Percentiles rank a stretch among this genome's conserved stretches.
Evolutionary conservation across 306 rosid genomes (phyloP).

Genomic region (Oxytropis ochrocephala): DNA sequence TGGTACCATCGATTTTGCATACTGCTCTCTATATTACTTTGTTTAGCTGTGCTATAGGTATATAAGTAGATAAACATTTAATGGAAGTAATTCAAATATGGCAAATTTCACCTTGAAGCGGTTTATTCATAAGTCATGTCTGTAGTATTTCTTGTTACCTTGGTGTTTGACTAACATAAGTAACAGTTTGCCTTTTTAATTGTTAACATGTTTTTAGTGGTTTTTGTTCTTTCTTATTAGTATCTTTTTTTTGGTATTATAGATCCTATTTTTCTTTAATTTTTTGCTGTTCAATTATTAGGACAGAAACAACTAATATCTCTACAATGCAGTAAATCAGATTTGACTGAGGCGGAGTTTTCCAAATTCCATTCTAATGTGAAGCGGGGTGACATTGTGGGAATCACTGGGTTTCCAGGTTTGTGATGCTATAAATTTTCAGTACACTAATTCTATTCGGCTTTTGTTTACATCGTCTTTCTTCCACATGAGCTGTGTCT

Average conservation of each 20-base stretch:
- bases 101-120: not conserved
- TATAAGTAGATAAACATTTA: not conserved
- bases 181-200: not conserved
- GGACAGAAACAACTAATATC: slow-evolving; percentile 12
- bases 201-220: not conserved
- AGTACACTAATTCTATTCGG: not conserved
- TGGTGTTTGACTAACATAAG: not conserved
- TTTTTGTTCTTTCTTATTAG: not conserved
- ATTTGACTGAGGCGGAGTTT: slow-evolving; percentile 59
- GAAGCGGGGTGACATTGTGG: slow-evolving; percentile 86
- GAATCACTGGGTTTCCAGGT: slow-evolving; percentile 88
- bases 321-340: slow-evolving; percentile 49
- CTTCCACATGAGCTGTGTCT: slow-evolving; percentile 1
- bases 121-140: not conserved
- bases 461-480: not conserved
- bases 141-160: not conserved
- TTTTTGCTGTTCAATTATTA: not conserved
- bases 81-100: not conserved
- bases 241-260: not conserved
- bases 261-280: not conserved
- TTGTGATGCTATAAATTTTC: slow-evolving; percentile 1
- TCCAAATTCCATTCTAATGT: slow-evolving; percentile 62
- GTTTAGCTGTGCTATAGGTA: not conserved
- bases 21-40: not conserved
- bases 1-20: not conserved